Conservation (phyloP, 352 stramenopile species). For the Peronosclerospora sorghi region DNA sequence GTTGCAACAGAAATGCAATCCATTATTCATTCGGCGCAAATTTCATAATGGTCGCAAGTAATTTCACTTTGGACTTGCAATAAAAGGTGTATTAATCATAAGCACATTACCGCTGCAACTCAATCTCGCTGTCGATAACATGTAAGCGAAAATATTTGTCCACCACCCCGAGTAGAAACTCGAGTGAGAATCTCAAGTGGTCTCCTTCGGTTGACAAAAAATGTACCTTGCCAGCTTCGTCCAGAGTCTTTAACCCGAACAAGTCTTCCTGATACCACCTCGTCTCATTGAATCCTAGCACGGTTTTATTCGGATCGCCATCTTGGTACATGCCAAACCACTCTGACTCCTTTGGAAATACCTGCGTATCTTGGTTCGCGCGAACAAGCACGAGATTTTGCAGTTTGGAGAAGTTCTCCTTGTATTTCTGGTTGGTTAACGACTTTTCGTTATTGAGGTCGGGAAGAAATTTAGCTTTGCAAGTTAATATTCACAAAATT, state of each 20-base stretch:
- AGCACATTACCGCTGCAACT: no score
- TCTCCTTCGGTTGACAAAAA: conserved; percentile 85
- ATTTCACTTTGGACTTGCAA: no score
- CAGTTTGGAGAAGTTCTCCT: conserved; percentile 81
- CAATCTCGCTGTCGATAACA: no score
- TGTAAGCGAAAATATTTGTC: conserved; percentile 57
- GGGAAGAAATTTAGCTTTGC: conserved; percentile 58
- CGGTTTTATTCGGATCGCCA: conserved; percentile 39
- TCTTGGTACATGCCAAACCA: conserved; percentile 84
- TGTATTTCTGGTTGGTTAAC: conserved; percentile 67
- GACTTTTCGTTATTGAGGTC: conserved; percentile 88
- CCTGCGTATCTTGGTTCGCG: conserved; percentile 84
- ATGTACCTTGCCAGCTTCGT: conserved; percentile 81
- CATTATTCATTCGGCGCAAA: no score
- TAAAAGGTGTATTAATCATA: no score
- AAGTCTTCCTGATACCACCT: conserved; percentile 87
- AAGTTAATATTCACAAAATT: background rate
- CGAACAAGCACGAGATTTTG: conserved; percentile 85
- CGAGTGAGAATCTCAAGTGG: conserved; percentile 83
- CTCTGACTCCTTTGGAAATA: conserved; percentile 79
- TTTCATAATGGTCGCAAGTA: no score
- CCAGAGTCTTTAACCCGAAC: conserved; percentile 85
- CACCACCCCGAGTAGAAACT: conserved; percentile 76
- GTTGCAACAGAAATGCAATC: no score
- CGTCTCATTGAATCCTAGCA: conserved; percentile 88